These are phyloP conservation scores for Mucor racemosus DNA, from an alignment of 371 early-diverging fungal genomes.

Conservation along the genomic window DNA sequence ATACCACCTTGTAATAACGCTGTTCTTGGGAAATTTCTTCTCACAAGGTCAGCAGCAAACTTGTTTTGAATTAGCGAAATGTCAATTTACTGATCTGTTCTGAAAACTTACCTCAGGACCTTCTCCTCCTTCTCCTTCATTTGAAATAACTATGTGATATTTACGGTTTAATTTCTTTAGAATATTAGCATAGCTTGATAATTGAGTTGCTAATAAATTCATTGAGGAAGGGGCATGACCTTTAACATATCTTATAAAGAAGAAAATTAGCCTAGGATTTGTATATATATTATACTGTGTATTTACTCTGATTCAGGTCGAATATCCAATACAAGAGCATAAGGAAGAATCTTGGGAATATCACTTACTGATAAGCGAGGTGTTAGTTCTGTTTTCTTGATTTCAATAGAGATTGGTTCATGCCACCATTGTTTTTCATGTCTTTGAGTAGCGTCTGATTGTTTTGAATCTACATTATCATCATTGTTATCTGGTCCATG, in stretches of 20 bases:
- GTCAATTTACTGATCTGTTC: neutral
- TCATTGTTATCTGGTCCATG: conserved; percentile 15
- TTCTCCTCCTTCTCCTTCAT: conserved; percentile 45
- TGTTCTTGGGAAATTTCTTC: conserved; percentile 51
- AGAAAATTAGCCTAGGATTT: neutral
- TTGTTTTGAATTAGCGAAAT: conserved; percentile 1
- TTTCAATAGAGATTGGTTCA: conserved; percentile 56
- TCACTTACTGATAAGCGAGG: conserved; percentile 64
- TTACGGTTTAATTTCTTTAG: conserved; percentile 61
- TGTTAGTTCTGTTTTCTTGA: conserved; percentile 60
- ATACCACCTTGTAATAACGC: conserved; percentile 65
- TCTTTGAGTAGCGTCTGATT: neutral
- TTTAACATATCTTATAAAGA: conserved; percentile 47
- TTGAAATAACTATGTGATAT: conserved; percentile 61
- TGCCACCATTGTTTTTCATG: conserved; percentile 61
- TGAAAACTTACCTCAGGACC: conserved; percentile 49
- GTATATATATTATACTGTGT: too few relatives aligned
- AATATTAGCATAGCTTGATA: conserved; percentile 52
- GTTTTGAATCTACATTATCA: neutral
- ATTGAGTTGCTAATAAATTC: conserved; percentile 53
- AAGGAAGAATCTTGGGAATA: conserved; percentile 50
- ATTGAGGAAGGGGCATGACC: conserved; percentile 67
- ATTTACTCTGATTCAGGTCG: conserved; percentile 64
- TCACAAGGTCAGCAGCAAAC: conserved; percentile 62
- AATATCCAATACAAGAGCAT: conserved; percentile 65